Conservation (phyloP, 2,329 filamentous ascomycete species). For the Sarocladium kiliense region DNA sequence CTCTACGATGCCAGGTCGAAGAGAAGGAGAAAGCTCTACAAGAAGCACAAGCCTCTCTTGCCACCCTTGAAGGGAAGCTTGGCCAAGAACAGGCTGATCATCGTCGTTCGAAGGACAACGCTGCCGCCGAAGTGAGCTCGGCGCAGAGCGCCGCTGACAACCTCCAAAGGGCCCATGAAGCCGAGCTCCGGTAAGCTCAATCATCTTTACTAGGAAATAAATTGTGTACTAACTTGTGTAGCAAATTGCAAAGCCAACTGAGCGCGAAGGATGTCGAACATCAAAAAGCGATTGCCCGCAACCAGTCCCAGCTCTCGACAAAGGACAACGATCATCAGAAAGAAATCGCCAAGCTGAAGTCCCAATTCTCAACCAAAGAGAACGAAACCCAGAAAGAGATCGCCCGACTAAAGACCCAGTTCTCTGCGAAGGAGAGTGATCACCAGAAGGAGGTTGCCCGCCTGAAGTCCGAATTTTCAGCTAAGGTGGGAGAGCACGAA, state of each 20-base stretch:
- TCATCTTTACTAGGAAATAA: neutral
- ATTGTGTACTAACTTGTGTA: conserved; percentile 16
- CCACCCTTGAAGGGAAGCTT: conserved; percentile 47
- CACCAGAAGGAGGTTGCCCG: conserved; percentile 23
- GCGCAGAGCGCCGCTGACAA: conserved; percentile 25
- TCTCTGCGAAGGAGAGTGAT: conserved; percentile 19
- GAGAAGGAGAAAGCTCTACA: conserved; percentile 57
- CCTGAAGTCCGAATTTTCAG: conserved; percentile 23
- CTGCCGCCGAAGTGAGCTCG: conserved; percentile 18
- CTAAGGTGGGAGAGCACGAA: conserved; percentile 12
- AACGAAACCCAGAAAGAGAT: conserved; percentile 17
- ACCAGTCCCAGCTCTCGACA: conserved; percentile 14
- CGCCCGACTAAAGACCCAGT: conserved; percentile 12
- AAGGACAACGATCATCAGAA: conserved; percentile 24
- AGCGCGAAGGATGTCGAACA: conserved; percentile 16
- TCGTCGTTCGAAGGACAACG: conserved; percentile 57
- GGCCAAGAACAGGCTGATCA: conserved; percentile 72
- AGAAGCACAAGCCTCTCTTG: conserved; percentile 38
- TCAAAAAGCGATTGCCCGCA: conserved; percentile 15
- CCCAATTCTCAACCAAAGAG: conserved; percentile 21
- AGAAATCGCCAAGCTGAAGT: conserved; percentile 22
- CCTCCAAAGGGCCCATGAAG: conserved; percentile 51
- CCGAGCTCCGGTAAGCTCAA: conserved; percentile 50
- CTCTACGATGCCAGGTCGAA: conserved; percentile 69
- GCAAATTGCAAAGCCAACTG: conserved; percentile 28